phyloP scores from a whole-genome alignment of 2,329 filamentous ascomycete species.

The Scolecobasidium constrictum region DNA sequence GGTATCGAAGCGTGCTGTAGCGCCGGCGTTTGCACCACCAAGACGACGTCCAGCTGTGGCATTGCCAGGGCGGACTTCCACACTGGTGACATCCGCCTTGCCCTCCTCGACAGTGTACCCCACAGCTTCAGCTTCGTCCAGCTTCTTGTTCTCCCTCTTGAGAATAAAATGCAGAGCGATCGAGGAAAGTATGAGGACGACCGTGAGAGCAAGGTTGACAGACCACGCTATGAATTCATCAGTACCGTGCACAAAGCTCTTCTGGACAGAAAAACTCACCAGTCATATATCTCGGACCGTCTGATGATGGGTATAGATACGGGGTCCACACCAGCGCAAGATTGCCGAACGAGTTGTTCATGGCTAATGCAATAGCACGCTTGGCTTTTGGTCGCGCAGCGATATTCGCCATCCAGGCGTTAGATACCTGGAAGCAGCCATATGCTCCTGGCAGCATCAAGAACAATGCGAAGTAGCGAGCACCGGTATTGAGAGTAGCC shows the following conservation, averaged over 20 bases:
- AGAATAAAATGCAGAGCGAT: not conserved
- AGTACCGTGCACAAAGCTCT: not conserved
- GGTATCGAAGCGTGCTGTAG: too few species aligned
- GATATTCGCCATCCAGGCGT: slow-evolving; percentile 68
- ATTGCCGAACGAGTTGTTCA: slow-evolving; percentile 65
- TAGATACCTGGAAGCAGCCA: slow-evolving; percentile 48
- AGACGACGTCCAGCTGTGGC: too few species aligned
- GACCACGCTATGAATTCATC: not conserved
- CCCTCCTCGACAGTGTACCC: too few species aligned
- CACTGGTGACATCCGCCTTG: too few species aligned
- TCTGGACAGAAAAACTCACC: slow-evolving; percentile 6
- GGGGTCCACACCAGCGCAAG: slow-evolving; percentile 24
- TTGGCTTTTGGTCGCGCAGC: slow-evolving; percentile 67
- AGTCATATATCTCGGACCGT: slow-evolving; percentile 8
- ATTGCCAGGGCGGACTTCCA: too few species aligned
- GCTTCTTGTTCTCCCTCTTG: not conserved
- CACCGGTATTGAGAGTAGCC: slow-evolving; percentile 46
- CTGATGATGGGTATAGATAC: slow-evolving; percentile 6
- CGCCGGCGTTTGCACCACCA: too few species aligned
- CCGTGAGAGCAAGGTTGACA: not conserved
- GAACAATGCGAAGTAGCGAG: slow-evolving; percentile 62
- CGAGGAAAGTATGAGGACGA: not conserved
- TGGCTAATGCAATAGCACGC: slow-evolving; percentile 59
- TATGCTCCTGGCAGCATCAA: slow-evolving; percentile 55
- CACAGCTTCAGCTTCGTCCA: not conserved